Conservation (phyloP, 495 filamentous ascomycete genomes). For the Sabuloglossum arenarium region DNA sequence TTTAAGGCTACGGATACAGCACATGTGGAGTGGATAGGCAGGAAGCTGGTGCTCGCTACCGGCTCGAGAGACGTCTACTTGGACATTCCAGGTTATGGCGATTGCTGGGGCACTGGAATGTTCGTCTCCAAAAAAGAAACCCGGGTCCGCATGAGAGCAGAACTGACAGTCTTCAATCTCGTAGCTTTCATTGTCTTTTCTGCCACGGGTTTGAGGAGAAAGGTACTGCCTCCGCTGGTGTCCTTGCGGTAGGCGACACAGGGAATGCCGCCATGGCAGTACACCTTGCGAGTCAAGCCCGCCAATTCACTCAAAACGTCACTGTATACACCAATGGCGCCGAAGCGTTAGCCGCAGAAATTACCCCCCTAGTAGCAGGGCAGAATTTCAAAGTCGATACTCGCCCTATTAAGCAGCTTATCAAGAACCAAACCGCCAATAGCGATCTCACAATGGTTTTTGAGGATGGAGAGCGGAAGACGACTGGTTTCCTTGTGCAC, state of each 20-base stretch:
- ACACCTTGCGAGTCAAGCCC: slow-evolving; percentile 10
- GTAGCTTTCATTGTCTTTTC: slow-evolving; percentile 27
- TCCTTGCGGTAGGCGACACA: slow-evolving; percentile 16
- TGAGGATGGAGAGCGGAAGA: not conserved
- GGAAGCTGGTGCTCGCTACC: slow-evolving; percentile 28
- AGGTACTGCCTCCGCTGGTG: slow-evolving; percentile 13
- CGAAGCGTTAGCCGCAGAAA: not conserved
- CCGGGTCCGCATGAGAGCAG: not conserved
- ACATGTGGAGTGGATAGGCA: slow-evolving; percentile 17
- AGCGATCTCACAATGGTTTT: not conserved
- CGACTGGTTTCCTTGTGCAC: slow-evolving; percentile 9
- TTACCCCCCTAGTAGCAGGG: not conserved
- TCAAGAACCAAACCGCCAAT: not conserved
- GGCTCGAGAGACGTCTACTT: slow-evolving; percentile 21
- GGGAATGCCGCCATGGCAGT: slow-evolving; percentile 5
- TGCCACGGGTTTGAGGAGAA: slow-evolving; percentile 25
- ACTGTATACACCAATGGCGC: slow-evolving; percentile 17
- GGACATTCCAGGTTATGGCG: slow-evolving; percentile 19
- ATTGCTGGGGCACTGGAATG: slow-evolving; percentile 24
- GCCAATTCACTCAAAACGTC: slow-evolving; percentile 9
- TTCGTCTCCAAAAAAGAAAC: slow-evolving; percentile 8
- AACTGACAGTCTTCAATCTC: not conserved
- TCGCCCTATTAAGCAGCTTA: slow-evolving; percentile 6
- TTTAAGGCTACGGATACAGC: slow-evolving; percentile 19
- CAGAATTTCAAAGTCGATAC: slow-evolving; percentile 5